Conservation (phyloP, 306 rosid species). For the Vicia villosa region DNA sequence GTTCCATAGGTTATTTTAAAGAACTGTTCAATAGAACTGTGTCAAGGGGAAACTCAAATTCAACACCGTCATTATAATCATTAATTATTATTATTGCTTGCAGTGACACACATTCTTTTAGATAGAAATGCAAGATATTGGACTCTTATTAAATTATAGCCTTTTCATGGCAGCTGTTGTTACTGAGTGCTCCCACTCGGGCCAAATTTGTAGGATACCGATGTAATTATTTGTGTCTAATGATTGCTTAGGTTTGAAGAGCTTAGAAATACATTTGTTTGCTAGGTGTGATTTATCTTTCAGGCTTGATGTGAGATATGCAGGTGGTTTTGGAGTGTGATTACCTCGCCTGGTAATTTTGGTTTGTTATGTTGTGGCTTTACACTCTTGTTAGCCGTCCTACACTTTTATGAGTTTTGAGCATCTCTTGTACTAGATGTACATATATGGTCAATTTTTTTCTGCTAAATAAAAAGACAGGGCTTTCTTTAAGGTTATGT, state of each 20-base stretch:
- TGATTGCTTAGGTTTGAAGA: neutral
- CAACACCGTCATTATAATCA: neutral
- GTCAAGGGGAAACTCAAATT: constrained; percentile 2
- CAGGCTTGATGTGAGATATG: neutral
- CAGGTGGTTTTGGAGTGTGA: neutral
- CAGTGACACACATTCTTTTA: neutral
- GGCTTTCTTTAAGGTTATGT: too few relatives aligned
- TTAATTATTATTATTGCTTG: neutral
- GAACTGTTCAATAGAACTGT: constrained; percentile 16
- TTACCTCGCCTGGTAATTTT: too few relatives aligned
- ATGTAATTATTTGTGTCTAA: too few relatives aligned
- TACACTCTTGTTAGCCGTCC: too few relatives aligned
- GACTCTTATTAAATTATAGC: neutral
- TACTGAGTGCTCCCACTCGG: too few relatives aligned
- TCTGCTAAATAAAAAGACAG: too few relatives aligned
- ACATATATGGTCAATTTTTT: too few relatives aligned
- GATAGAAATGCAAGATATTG: neutral
- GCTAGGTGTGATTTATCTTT: neutral
- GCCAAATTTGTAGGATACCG: too few relatives aligned
- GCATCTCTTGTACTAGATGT: too few relatives aligned
- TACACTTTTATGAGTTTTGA: too few relatives aligned
- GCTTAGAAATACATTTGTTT: neutral
- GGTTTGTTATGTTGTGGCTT: too few relatives aligned
- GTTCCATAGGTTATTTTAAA: too few relatives aligned
- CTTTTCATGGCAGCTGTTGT: neutral